Percentiles rank a stretch among this genome's conserved stretches.
These are phyloP conservation scores for Monilinia aucupariae DNA, from an alignment of 2,329 filamentous ascomycete genomes.

Conservation along the genomic window DNA sequence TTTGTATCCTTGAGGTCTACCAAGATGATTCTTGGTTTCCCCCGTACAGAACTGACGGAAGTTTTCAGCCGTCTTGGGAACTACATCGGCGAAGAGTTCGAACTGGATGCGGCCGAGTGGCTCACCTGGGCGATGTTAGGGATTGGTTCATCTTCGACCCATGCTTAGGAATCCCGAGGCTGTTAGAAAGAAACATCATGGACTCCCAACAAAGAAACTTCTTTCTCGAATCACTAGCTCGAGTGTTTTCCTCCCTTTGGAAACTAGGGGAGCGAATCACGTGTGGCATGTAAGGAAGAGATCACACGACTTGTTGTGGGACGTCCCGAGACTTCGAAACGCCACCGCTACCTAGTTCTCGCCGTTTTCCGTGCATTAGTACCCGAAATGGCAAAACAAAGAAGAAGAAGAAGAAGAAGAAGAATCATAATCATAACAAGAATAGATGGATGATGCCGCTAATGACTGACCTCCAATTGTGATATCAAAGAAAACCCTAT, in stretches of 20 bases:
- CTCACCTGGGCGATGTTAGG: slow-evolving; percentile 53
- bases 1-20: slow-evolving; percentile 87
- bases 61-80: slow-evolving; percentile 88
- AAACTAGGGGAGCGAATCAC: not conserved
- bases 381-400: not conserved
- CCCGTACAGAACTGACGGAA: slow-evolving; percentile 97
- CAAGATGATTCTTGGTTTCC: slow-evolving; percentile 73
- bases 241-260: too few relatives aligned
- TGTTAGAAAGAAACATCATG: not conserved
- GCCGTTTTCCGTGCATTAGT: not conserved
- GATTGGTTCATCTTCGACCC: not conserved
- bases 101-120: slow-evolving; percentile 82
- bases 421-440: too few relatives aligned
- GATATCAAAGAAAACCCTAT: slow-evolving; percentile 60
- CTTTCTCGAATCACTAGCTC: not conserved
- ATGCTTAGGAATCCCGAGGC: not conserved
- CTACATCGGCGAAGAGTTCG: slow-evolving; percentile 80
- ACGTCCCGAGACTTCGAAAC: not conserved
- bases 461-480: slow-evolving; percentile 63
- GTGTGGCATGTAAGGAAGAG: not conserved
- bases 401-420: too few relatives aligned
- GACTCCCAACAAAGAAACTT: not conserved
- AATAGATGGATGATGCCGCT: slow-evolving; percentile 9
- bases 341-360: not conserved
- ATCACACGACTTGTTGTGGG: not conserved